phyloP scores from a whole-genome alignment of 192 early-diverging fungal species.

The Geranomyces variabilis region DNA sequence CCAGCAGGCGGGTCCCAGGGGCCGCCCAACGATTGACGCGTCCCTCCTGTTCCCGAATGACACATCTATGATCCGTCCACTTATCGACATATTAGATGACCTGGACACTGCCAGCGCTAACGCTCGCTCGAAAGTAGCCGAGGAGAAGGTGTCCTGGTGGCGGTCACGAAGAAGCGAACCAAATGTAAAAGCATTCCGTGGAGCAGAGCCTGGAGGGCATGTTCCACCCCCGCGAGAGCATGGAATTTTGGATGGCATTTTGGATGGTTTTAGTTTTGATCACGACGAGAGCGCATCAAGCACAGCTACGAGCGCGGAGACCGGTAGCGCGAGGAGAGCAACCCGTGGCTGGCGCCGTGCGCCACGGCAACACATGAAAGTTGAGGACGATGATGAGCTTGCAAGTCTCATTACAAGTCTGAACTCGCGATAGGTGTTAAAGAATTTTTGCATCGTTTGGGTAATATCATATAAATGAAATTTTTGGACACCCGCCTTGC shows the following conservation, averaged over 20 bases:
- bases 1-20: too few species aligned
- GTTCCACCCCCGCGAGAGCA: too few species aligned
- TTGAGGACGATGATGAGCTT: background rate
- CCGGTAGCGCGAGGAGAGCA: background rate
- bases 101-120: conserved; percentile 8
- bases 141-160: conserved; percentile 12
- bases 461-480: too few species aligned
- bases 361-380: background rate
- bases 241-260: too few species aligned
- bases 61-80: conserved; percentile 27
- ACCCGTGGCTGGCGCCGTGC: background rate
- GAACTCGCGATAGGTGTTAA: background rate
- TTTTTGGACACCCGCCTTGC: too few species aligned
- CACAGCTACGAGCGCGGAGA: too few species aligned
- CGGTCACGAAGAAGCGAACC: conserved; percentile 16
- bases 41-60: conserved; percentile 34
- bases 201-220: too few species aligned
- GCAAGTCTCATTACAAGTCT: background rate
- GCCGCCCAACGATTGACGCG: background rate
- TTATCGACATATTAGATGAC: conserved; percentile 21
- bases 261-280: too few species aligned
- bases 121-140: conserved; percentile 17
- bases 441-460: too few species aligned
- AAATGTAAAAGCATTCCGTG: too few species aligned
- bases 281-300: too few species aligned